Conservation (phyloP, 2,329 filamentous ascomycete species). For the Neopestalotiopsis clavispora region DNA sequence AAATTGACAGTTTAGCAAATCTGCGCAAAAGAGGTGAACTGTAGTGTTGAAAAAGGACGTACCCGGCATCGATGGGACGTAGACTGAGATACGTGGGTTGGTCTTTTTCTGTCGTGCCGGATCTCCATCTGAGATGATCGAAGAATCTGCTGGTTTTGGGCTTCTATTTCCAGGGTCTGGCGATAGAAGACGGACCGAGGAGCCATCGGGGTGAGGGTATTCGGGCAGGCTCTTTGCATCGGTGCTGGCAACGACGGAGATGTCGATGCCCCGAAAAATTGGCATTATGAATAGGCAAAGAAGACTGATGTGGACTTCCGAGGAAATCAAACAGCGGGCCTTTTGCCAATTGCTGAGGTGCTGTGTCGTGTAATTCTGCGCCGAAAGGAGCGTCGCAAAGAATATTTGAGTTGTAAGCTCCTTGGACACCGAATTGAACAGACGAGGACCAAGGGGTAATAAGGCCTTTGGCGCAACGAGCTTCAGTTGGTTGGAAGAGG, state of each 20-base stretch:
- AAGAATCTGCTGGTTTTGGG: conserved; percentile 21
- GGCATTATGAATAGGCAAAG: conserved; percentile 46
- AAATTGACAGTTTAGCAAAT: conserved; percentile 1
- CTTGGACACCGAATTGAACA: too few species aligned
- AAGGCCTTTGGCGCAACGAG: too few species aligned
- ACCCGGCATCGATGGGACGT: conserved; percentile 61
- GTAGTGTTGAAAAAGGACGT: conserved; percentile 20
- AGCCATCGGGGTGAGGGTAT: conserved; percentile 59
- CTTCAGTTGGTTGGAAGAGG: too few species aligned
- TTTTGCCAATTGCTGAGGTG: too few species aligned
- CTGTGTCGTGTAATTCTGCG: too few species aligned
- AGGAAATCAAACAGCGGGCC: too few species aligned
- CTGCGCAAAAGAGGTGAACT: background rate
- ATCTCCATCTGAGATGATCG: conserved; percentile 33
- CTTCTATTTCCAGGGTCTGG: conserved; percentile 17
- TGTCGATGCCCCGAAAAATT: conserved; percentile 51
- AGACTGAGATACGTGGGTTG: conserved; percentile 55
- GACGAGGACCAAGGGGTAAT: too few species aligned
- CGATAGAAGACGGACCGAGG: conserved; percentile 43
- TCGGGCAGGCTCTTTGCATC: conserved; percentile 50
- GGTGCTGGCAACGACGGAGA: conserved; percentile 46
- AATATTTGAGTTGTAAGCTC: too few species aligned
- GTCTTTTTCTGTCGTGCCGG: conserved; percentile 36
- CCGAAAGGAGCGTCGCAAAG: too few species aligned
- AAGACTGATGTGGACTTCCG: background rate